phyloP scores from a whole-genome alignment of 2,329 filamentous ascomycete genomes.

The Sphaerulina vaccinii region DNA sequence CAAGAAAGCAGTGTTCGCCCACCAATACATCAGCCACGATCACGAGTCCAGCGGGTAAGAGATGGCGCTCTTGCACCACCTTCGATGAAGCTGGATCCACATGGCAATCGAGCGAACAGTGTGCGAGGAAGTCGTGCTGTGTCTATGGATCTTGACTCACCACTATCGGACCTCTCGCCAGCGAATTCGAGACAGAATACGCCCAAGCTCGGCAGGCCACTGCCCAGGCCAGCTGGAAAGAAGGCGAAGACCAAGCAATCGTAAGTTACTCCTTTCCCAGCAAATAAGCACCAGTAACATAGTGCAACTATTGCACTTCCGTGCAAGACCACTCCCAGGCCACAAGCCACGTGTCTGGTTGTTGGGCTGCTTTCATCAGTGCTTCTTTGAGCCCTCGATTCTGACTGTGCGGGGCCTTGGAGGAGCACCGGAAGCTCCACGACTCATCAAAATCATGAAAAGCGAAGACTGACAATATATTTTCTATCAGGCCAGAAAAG shows the following conservation, averaged over 20 bases:
- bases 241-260: slow-evolving; percentile 42
- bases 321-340: background rate
- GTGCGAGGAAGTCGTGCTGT: slow-evolving; percentile 28
- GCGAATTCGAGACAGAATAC: slow-evolving; percentile 34
- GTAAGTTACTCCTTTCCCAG: slow-evolving; percentile 33
- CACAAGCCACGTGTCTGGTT: background rate
- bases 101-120: slow-evolving; percentile 25
- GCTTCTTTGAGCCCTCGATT: slow-evolving; percentile 11
- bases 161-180: slow-evolving; percentile 36
- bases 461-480: slow-evolving; percentile 28
- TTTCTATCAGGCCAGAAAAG: slow-evolving; percentile 66
- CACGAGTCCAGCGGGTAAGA: slow-evolving; percentile 22
- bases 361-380: background rate
- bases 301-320: background rate
- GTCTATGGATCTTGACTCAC: slow-evolving; percentile 35
- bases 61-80: slow-evolving; percentile 26
- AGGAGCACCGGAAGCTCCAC: slow-evolving; percentile 15
- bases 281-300: background rate
- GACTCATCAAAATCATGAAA: slow-evolving; percentile 2
- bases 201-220: slow-evolving; percentile 27
- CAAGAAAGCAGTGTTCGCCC: slow-evolving; percentile 37
- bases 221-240: slow-evolving; percentile 32
- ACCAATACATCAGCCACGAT: slow-evolving; percentile 17
- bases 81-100: slow-evolving; percentile 26
- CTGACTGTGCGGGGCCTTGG: slow-evolving; percentile 25